Evolutionary conservation across 23 red algal species (phyloP).

Genomic region (Chondrus crispus): DNA sequence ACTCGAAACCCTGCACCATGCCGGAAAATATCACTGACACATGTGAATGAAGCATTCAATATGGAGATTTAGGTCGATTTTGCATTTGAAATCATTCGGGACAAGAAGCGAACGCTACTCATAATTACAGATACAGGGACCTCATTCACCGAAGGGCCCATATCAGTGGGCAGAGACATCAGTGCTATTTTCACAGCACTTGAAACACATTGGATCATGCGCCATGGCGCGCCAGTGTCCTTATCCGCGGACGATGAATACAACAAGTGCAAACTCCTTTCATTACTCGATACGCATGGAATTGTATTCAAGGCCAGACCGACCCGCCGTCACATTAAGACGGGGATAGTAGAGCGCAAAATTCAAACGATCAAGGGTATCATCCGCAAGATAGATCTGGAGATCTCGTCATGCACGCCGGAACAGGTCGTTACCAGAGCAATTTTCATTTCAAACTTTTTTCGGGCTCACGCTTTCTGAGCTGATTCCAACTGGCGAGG

Average conservation of each 20-base stretch:
- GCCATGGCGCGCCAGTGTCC: not conserved
- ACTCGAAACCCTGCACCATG: not conserved
- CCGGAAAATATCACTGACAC: slow-evolving; percentile 6
- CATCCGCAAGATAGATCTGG: slow-evolving; percentile 11
- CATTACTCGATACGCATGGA: not conserved
- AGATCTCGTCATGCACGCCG: not conserved
- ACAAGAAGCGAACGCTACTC: not conserved
- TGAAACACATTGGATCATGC: not conserved
- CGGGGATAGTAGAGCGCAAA: slow-evolving; percentile 12
- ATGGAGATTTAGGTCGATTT: not conserved
- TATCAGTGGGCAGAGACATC: not conserved
- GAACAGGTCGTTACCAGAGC: not conserved
- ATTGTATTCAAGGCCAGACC: not conserved
- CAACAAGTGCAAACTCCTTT: not conserved
- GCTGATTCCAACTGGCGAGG: slow-evolving; percentile 1
- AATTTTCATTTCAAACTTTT: slow-evolving; percentile 25
- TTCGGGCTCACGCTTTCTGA: not conserved
- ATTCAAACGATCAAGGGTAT: not conserved
- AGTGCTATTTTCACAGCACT: not conserved
- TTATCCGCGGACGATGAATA: not conserved
- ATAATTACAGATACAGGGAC: slow-evolving; percentile 11
- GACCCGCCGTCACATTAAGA: slow-evolving; percentile 25
- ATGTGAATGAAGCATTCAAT: slow-evolving; percentile 9
- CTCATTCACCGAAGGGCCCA: not conserved
- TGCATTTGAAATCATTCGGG: not conserved